A percentile compares a stretch with the other conserved stretches of the same genome.
Evolutionary conservation across 2,329 filamentous ascomycete genomes (phyloP).

Genomic region (Epichloe sylvatica): DNA sequence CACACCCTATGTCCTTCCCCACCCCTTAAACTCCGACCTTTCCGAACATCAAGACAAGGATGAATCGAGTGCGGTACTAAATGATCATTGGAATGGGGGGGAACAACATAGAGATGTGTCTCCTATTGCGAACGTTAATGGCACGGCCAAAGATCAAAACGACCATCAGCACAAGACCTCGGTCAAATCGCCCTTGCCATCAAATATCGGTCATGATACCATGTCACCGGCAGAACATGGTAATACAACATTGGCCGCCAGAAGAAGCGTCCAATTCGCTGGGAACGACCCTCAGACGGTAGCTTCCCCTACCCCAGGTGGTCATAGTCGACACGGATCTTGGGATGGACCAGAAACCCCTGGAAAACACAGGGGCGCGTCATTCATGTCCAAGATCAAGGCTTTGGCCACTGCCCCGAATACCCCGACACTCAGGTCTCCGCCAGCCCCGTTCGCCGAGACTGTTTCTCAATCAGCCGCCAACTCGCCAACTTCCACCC

Average conservation of each 20-base stretch:
- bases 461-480: constrained; percentile 26
- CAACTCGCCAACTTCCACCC: constrained; percentile 33
- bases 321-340: constrained; percentile 49
- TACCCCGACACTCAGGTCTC: constrained; percentile 33
- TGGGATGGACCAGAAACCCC: constrained; percentile 50
- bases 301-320: constrained; percentile 21
- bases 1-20: constrained; percentile 4
- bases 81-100: constrained; percentile 11
- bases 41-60: neutral
- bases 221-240: neutral
- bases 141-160: neutral
- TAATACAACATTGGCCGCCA: constrained; percentile 6
- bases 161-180: neutral
- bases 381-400: constrained; percentile 67
- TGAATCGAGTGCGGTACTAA: neutral
- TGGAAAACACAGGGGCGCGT: constrained; percentile 44
- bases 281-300: constrained; percentile 36
- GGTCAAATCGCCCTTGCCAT: neutral
- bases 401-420: constrained; percentile 47
- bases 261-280: constrained; percentile 63
- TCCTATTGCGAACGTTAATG: neutral
- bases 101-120: constrained; percentile 5
- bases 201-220: neutral
- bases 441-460: constrained; percentile 17
- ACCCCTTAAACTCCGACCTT: constrained; percentile 1